A percentile compares a stretch with the other conserved stretches of the same genome.
These are phyloP conservation scores for Dendrobium chrysotoxum DNA, from an alignment of 106 monocot species.

Conservation along the genomic window DNA sequence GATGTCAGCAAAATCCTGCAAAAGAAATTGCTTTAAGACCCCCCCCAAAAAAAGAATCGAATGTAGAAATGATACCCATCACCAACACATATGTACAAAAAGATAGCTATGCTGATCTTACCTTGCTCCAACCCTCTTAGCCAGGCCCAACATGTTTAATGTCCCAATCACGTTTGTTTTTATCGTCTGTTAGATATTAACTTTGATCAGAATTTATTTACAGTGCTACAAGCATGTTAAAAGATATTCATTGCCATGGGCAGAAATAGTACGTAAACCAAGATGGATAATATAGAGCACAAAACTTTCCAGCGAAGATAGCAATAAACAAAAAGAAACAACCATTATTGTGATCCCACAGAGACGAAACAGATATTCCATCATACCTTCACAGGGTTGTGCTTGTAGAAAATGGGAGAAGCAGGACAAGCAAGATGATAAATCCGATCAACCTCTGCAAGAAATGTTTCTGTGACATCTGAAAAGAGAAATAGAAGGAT, in stretches of 20 bases:
- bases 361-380: background rate
- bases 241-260: background rate
- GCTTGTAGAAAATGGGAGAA: conserved; percentile 71
- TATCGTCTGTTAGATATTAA: conserved; percentile 15
- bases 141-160: conserved; percentile 29
- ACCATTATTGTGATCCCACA: background rate
- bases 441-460: conserved; percentile 64
- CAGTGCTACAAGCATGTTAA: background rate
- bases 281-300: no score
- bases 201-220: background rate
- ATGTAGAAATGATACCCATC: background rate
- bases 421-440: conserved; percentile 75
- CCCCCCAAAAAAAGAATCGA: no score
- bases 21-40: no score
- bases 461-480: conserved; percentile 33
- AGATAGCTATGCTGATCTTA: background rate
- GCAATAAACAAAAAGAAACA: background rate
- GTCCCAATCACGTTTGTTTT: conserved; percentile 31
- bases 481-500: background rate
- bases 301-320: no score
- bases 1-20: conserved; percentile 56
- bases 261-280: background rate
- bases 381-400: conserved; percentile 37
- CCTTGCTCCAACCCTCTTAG: conserved; percentile 28
- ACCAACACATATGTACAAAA: background rate